Base-by-base conservation (phyloP, 2,329 filamentous ascomycete species). In the Colletotrichum aenigma region DNA sequence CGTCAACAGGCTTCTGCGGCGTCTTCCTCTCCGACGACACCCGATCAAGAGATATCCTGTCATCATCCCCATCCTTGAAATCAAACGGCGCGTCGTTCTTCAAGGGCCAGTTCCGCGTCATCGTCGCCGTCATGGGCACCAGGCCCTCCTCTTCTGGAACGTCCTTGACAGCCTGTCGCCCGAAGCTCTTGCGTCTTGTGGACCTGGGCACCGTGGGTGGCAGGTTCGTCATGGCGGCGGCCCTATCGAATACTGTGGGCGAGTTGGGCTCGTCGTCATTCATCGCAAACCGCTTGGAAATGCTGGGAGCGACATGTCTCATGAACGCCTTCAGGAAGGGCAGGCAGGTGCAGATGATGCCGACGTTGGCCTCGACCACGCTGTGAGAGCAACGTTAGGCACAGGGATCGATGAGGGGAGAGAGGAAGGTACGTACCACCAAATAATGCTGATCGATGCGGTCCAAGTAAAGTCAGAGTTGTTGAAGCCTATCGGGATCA, bases 271-370 rank as follows among this genome's bases (percentile, higher is more conserved):
- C 74, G 6, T 69, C 28, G 7, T 69, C 28, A 4, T 34, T 52
- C 21, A 48, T 36, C 1, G 48, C 60, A 13, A 68, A 65, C 3
- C 43, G 30, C 18, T 21, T 68, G 9, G 58, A 65, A 10, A 73
- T 52, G 13, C 21, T 64, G 0, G 70, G 74, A 3, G 70, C 28
- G 2, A 76, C 48, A 15, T 76, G 65, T 36, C 56, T 73, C n/a
- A 52, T 26, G 15, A 76, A 76, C 1, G 74, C 64, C 48, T 77
- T 77, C 6, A 77, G 67, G 61, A 77, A 75, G 4, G 75, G 75
- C 16, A 77, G 68, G 12, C 75, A 77, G 12, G 75, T 71, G 52
- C 75, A 75, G 30, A 77, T 77, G 24, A 77, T 77, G 48, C 75
- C 75, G 5, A 72, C 56, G 28, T 77, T 77, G 62, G 75, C 75